Conservation (phyloP, 1,284 basidiomycete species). For the Mrakiaceae sp. region DNA sequence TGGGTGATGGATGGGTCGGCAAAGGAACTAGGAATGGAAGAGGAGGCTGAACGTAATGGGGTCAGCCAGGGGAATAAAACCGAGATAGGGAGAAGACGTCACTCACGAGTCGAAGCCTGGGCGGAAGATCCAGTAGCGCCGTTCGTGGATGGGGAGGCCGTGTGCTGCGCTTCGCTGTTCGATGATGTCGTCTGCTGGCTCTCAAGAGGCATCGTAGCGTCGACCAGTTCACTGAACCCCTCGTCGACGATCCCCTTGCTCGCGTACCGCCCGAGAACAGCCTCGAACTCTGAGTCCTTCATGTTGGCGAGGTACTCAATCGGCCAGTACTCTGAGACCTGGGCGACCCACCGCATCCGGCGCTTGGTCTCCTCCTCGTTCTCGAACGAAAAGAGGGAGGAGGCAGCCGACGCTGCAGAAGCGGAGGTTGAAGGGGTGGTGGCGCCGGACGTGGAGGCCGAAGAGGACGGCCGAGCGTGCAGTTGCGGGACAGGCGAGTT, state of each 20-base stretch:
- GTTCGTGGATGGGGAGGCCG: background rate
- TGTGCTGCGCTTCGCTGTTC: background rate
- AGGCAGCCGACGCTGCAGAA: background rate
- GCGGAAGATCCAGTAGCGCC: background rate
- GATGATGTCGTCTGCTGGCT: background rate
- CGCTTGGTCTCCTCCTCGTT: constrained; percentile 45
- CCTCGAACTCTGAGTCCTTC: constrained; percentile 54
- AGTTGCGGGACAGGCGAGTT: constrained; percentile 68
- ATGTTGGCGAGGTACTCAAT: constrained; percentile 63
- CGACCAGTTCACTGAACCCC: constrained; percentile 4
- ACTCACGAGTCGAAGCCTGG: background rate
- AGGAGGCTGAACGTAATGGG: background rate
- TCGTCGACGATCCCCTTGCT: constrained; percentile 10
- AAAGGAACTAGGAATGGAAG: background rate
- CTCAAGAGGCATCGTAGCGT: background rate
- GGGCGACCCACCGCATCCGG: constrained; percentile 77
- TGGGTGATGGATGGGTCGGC: constrained; percentile 14
- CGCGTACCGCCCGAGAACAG: constrained; percentile 11
- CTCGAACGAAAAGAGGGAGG: constrained; percentile 10
- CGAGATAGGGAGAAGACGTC: constrained; percentile 18
- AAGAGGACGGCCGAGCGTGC: constrained; percentile 37
- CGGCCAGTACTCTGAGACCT: constrained; percentile 90
- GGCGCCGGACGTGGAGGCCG: background rate
- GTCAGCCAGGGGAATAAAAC: no score
- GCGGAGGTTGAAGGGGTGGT: background rate